Evolutionary conservation across 2,329 filamentous ascomycete species (phyloP).

Genomic region (Fusarium nematophilum): DNA sequence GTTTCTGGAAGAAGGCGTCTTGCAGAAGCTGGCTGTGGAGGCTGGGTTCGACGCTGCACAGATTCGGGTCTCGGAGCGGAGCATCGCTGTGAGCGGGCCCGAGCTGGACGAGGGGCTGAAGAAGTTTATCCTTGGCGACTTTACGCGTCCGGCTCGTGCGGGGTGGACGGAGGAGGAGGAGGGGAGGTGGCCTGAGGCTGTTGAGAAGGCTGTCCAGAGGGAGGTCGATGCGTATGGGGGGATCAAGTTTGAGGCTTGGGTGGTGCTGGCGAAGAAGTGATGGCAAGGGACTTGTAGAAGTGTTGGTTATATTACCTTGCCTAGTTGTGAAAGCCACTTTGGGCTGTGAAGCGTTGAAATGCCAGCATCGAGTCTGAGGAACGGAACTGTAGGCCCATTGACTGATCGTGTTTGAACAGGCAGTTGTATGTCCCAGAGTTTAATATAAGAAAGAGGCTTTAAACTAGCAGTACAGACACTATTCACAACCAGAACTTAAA

Average conservation of each 20-base stretch:
- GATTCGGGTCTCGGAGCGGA: conserved; percentile 18
- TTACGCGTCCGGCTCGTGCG: conserved; percentile 33
- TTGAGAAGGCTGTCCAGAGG: conserved; percentile 32
- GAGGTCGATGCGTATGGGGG: conserved; percentile 37
- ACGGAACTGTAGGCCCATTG: too few relatives aligned
- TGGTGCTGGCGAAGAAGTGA: conserved; percentile 41
- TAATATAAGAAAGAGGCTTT: too few relatives aligned
- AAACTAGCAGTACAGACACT: too few relatives aligned
- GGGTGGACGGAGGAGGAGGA: conserved; percentile 40
- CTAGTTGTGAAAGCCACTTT: too few relatives aligned
- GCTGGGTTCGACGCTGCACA: conserved; percentile 38
- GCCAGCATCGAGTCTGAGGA: too few relatives aligned
- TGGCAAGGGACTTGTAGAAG: too few relatives aligned
- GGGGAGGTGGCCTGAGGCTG: conserved; percentile 34
- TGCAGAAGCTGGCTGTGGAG: conserved; percentile 32
- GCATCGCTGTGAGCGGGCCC: conserved; percentile 22
- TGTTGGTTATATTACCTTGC: too few relatives aligned
- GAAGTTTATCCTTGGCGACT: conserved; percentile 36
- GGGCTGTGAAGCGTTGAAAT: too few relatives aligned
- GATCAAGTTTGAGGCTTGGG: conserved; percentile 37
- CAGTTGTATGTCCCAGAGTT: too few relatives aligned
- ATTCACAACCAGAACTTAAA: too few relatives aligned
- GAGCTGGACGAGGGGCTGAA: conserved; percentile 34
- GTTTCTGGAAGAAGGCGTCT: conserved; percentile 38
- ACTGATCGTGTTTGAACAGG: too few relatives aligned